Base-by-base conservation (phyloP, 1,139 yeast species). In the Saccharomyces pastorianus region DNA sequence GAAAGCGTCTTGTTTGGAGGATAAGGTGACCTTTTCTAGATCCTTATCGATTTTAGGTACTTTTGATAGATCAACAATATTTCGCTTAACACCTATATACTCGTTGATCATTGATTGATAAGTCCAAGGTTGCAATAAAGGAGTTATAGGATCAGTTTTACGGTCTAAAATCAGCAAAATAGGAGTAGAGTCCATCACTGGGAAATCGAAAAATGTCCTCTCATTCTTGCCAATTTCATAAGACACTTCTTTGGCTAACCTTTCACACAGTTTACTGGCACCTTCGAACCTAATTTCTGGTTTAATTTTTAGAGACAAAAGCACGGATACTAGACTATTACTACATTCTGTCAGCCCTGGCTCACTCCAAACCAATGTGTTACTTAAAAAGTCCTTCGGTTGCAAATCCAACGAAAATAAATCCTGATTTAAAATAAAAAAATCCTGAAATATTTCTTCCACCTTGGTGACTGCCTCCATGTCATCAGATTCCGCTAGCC, bases 61-160 rank as follows among this genome's bases (percentile, higher is more conserved):
- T 5, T 56, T 64, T 62, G 84, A 73, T 53, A 91, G 70, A 59
- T 83, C 84, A 2, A 89, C 96, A 4, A 93, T 79, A 63, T 93
- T 93, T 66, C 89, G 85, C 23, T 76, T 74, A 55, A 93, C 87
- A 1, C 93, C 96, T 46, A 93, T 75, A 38, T 89, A 78, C 67
- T 95, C 98, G 68, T 91, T 96, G 17, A 93, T 88, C 99, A 95
- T 93, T 1, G 97, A 88, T 67, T 93, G 98, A 70, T 90, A 93
- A 0, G 99, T 91, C 99, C 99, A 93, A 1, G 98, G 99, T 46
- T 85, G 81, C 50, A 93, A 72, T 48, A 93, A 74, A 1, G 99
- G 98, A 0, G 99, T 93, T 31, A 91, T 76, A 1, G 98, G 97
- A 69, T 93, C 99, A 64, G 83, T 85, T 57, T 83, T 81, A 52